Percentiles rank a stretch among this genome's conserved stretches.
These are phyloP conservation scores for Teunomyces tritomae DNA, from an alignment of 805 yeast species.

Conservation along the genomic window DNA sequence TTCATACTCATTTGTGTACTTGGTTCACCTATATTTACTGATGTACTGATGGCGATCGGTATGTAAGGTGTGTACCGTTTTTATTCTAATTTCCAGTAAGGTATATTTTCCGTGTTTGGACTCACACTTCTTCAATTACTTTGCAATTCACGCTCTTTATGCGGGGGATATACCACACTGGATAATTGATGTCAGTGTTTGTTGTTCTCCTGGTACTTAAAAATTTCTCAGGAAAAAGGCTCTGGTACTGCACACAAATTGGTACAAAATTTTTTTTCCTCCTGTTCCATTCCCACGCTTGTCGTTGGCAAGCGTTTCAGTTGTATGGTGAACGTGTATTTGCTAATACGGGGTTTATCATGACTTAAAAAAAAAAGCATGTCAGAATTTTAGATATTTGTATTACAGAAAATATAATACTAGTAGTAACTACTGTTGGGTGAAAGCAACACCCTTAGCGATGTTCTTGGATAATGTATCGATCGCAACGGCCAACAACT, in stretches of 20 bases:
- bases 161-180: not conserved
- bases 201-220: constrained; percentile 2
- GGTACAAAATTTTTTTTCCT: not conserved
- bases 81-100: not conserved
- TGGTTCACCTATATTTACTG: constrained; percentile 1
- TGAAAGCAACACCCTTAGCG: constrained; percentile 56
- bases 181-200: not conserved
- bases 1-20: constrained; percentile 55
- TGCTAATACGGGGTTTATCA: too few relatives aligned
- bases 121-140: constrained; percentile 1
- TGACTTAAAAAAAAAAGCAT: too few relatives aligned
- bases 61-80: not conserved
- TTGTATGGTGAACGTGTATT: not conserved
- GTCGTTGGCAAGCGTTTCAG: not conserved
- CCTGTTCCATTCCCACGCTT: not conserved
- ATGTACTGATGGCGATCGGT: not conserved
- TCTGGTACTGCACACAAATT: not conserved
- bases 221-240: not conserved
- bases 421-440: constrained; percentile 18
- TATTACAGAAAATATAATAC: not conserved
- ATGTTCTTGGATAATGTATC: constrained; percentile 55
- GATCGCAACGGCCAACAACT: constrained; percentile 51
- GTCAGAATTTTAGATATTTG: too few relatives aligned
- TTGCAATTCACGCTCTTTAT: not conserved
- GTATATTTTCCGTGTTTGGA: not conserved